Conservation (phyloP, 176 grass and related monocot species). For the Chrysopogon serrulatus region DNA sequence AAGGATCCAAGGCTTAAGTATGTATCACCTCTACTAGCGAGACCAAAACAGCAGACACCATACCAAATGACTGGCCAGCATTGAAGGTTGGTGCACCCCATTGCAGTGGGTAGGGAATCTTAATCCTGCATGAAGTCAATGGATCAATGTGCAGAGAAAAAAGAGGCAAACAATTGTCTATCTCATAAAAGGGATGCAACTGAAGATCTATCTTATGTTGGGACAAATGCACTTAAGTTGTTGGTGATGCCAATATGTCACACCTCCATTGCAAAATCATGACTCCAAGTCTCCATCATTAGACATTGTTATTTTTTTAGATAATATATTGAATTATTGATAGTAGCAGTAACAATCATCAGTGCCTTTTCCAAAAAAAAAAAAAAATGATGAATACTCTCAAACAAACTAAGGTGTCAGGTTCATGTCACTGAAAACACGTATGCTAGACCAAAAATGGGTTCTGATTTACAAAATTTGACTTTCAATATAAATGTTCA, state of each 20-base stretch:
- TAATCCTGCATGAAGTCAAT: slow-evolving; percentile 60
- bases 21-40: slow-evolving; percentile 79
- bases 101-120: slow-evolving; percentile 89
- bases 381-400: neutral
- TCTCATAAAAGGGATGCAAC: neutral
- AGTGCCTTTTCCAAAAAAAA: neutral
- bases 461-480: neutral
- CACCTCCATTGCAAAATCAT: neutral
- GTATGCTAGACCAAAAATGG: neutral
- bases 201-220: neutral
- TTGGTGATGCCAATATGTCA: neutral
- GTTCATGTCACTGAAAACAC: neutral
- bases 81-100: slow-evolving; percentile 96
- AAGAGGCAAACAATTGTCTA: neutral
- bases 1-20: neutral
- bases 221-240: neutral
- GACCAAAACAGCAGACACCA: slow-evolving; percentile 94
- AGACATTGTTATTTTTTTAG: neutral
- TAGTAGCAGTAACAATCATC: neutral
- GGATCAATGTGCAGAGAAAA: neutral
- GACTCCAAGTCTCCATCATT: neutral
- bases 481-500: neutral
- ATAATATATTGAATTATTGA: neutral
- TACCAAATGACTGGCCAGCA: slow-evolving; percentile 92
- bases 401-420: neutral